Base-by-base conservation (phyloP, 768 basidiomycete genomes). In the Agrocybe pediades region DNA sequence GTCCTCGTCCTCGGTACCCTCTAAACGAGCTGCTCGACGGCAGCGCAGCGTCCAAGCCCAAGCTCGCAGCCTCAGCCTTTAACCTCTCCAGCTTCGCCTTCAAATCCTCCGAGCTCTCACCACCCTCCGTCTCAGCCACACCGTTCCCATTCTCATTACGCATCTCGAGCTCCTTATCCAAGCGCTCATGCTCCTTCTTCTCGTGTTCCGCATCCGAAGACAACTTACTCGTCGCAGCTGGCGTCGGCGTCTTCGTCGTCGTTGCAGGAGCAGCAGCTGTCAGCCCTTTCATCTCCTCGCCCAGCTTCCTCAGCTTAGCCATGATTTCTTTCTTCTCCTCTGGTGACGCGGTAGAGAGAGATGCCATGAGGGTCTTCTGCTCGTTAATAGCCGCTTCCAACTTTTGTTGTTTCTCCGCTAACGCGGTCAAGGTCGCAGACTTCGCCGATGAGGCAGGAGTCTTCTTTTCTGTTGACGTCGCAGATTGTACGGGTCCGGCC, bases 121-220 rank as follows among this genome's bases (percentile, higher is more conserved):
- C n/a, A n/a, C n/a, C n/a, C n/a, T n/a, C n/a, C 11, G 73, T 76
- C 4, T 59, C 67, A 1, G 51, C 56, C n/a, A 61, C 50, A 6
- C 55, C 65, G 36, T 66, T 40, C 3, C 55, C 65, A 40, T 67
- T 66, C 6, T 73, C 76, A 59, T 75, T 76, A 63, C 85, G 82
- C 68, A 84, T 71, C 60, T 92, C 92, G n/a, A 94, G 74, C 66
- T 96, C 93, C 67, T 85, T 86, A 68, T 95, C 93, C 61, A 95
- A 68, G 58, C 79, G 74, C 51, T 90, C 88, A 53, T 74, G 78
- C 68, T 87, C 83, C 66, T 78, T 76, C 55, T 73, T 74, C 58
- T 85, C 80, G 1, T 72, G 74, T 26, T 85, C 82, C 17, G 71
- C 59, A 29, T 62, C 51, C 41, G 52, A 48, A 33, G 56, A 36